These are phyloP conservation scores for Melampsora americana DNA, from an alignment of 1,284 basidiomycete species.

Conservation along the genomic window DNA sequence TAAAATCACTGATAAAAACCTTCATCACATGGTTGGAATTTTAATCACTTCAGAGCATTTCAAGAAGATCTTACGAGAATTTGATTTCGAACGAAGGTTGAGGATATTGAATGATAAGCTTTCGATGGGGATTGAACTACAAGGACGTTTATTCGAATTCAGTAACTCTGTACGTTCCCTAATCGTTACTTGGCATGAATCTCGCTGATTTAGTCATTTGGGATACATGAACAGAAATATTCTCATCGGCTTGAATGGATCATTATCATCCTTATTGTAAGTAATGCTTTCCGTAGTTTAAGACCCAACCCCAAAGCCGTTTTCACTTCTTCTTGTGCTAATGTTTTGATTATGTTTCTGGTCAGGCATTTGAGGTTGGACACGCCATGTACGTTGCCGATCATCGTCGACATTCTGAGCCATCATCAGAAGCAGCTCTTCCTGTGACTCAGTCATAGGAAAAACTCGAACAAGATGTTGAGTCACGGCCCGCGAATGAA, in stretches of 20 bases:
- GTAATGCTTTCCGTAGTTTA: background rate
- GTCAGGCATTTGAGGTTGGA: conserved; percentile 27
- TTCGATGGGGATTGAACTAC: conserved; percentile 37
- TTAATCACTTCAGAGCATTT: conserved; percentile 25
- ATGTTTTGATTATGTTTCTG: background rate
- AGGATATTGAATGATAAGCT: conserved; percentile 40
- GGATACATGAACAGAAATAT: conserved; percentile 25
- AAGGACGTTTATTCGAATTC: conserved; percentile 40
- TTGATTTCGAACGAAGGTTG: conserved; percentile 37
- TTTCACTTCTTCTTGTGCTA: background rate
- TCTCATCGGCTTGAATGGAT: conserved; percentile 42
- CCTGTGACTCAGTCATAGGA: too few species aligned
- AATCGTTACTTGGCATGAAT: background rate
- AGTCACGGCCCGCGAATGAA: too few species aligned
- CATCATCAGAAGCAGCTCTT: too few species aligned
- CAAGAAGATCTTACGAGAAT: conserved; percentile 32
- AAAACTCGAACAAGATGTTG: too few species aligned
- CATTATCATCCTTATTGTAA: conserved; percentile 40
- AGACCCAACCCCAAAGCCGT: background rate
- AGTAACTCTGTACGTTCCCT: conserved; percentile 29
- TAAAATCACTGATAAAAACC: background rate
- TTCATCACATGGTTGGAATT: background rate
- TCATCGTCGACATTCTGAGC: background rate
- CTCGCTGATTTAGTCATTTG: background rate
- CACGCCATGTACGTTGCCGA: conserved; percentile 34